Conservation (phyloP, 2,329 filamentous ascomycete genomes). For the Cryoendolithus antarcticus region DNA sequence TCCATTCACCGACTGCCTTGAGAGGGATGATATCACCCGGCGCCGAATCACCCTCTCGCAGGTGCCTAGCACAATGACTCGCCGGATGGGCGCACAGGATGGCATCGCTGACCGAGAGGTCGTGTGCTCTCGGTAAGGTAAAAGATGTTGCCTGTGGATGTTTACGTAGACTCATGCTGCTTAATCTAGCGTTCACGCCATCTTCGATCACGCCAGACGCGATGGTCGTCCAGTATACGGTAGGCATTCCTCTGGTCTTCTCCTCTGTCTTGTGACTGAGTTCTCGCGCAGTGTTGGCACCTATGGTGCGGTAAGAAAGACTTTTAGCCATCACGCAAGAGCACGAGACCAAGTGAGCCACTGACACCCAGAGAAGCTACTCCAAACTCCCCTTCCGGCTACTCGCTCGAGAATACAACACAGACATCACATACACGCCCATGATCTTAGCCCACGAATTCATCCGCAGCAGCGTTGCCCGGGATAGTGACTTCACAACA, state of each 20-base stretch:
- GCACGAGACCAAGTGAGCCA: not conserved
- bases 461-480: slow-evolving; percentile 15
- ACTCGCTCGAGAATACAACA: slow-evolving; percentile 51
- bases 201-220: slow-evolving; percentile 3
- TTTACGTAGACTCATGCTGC: too few relatives aligned
- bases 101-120: too few relatives aligned
- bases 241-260: slow-evolving; percentile 7
- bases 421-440: slow-evolving; percentile 58
- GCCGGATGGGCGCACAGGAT: too few relatives aligned
- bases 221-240: slow-evolving; percentile 39
- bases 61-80: too few relatives aligned
- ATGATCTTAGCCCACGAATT: slow-evolving; percentile 41
- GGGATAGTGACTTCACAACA: slow-evolving; percentile 52
- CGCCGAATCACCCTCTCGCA: too few relatives aligned
- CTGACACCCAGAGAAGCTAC: slow-evolving; percentile 12
- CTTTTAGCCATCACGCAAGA: not conserved
- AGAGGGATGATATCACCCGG: too few relatives aligned
- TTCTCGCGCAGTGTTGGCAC: slow-evolving; percentile 38
- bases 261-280: slow-evolving; percentile 4
- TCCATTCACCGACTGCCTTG: too few relatives aligned
- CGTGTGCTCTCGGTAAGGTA: too few relatives aligned
- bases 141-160: too few relatives aligned
- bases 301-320: slow-evolving; percentile 50
- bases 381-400: slow-evolving; percentile 55
- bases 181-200: not conserved